Evolutionary conservation across 345 rosid genomes (phyloP), one percentile per base, ranked within the genome.

Genomic region (Corchorus olitorius): DNA sequence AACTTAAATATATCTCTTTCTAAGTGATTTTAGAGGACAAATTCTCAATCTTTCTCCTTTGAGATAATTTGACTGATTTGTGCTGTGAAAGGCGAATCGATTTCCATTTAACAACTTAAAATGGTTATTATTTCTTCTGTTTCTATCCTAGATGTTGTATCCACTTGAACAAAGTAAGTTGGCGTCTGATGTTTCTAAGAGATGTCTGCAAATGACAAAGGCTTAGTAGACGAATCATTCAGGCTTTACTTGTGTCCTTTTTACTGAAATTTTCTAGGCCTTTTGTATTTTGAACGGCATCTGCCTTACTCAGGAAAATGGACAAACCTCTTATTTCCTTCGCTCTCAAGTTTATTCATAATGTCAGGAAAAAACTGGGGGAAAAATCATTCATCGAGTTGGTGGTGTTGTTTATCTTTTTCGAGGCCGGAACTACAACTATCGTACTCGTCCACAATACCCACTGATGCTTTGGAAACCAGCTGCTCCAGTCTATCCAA

Each of bases 401-500:
- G 99, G 97, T 59, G 97, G 97, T 58, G 90, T 88, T 3, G 84
- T 95, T 78, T 95, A 88, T 80, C 92, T 95, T 74, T 95, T 93
- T 72, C 85, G 96, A 53, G 99, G 99, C n/a, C 87, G 96, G 73
- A 93, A 95, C 87, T 95, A 95, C 76, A 86, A 92, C 56, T 86
- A 89, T 81, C 86, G 87, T 8, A 86, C 90, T 79, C 97, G 96
- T 81, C 96, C 96, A 0, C 90, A 85, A 75, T 90, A 88, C 60
- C 99, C 98, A 0, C 69, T 93, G 80, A 95, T 93, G 99, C 85
- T 93, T 39, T 95, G 98, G 99, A 93, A 95, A 80, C 99, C 99
- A 54, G 98, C 99, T 76, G 82, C 99, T 86, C 98, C 99, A 10
- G 97, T 95, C 65, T 95, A 93, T 82, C 98, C 97, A 8, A 93